Conservation (phyloP, 805 yeast species). For the Maudiozyma saulgeensis region DNA sequence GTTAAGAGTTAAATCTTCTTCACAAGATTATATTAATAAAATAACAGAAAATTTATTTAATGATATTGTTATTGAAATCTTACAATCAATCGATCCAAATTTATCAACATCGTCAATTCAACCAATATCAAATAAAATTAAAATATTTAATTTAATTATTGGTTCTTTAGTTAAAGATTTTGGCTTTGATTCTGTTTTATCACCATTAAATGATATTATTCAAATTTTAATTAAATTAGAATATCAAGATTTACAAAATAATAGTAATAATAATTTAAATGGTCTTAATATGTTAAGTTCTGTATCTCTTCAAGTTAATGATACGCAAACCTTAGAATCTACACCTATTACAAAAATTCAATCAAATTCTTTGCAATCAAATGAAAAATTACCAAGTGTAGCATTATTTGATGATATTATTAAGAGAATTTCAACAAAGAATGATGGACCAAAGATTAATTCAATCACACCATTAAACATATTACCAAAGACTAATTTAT, state of each 20-base stretch:
- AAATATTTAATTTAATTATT: slow-evolving; percentile 17
- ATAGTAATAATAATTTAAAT: slow-evolving; percentile 18
- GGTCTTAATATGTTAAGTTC: slow-evolving; percentile 25
- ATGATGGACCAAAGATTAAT: background rate
- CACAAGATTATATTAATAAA: background rate
- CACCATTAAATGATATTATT: slow-evolving; percentile 54
- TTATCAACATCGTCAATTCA: background rate
- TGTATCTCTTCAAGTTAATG: slow-evolving; percentile 20
- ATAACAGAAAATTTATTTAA: background rate
- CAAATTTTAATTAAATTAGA: slow-evolving; percentile 1
- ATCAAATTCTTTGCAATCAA: background rate
- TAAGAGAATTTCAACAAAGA: background rate
- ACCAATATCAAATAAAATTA: background rate
- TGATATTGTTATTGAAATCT: background rate
- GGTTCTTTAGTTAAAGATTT: slow-evolving; percentile 72
- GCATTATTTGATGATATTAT: slow-evolving; percentile 2
- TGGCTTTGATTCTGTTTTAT: slow-evolving; percentile 64
- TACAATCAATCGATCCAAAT: background rate
- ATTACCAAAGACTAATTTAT: slow-evolving; percentile 6
- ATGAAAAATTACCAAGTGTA: slow-evolving; percentile 4
- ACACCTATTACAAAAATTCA: background rate
- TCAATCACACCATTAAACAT: background rate
- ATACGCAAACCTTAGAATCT: background rate
- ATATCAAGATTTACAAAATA: background rate
- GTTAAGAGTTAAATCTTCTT: background rate